A percentile compares a stretch with the other conserved stretches of the same genome.
These are phyloP conservation scores for Chamaecrista fasciculata DNA, from an alignment of 306 rosid genomes.

Conservation along the genomic window DNA sequence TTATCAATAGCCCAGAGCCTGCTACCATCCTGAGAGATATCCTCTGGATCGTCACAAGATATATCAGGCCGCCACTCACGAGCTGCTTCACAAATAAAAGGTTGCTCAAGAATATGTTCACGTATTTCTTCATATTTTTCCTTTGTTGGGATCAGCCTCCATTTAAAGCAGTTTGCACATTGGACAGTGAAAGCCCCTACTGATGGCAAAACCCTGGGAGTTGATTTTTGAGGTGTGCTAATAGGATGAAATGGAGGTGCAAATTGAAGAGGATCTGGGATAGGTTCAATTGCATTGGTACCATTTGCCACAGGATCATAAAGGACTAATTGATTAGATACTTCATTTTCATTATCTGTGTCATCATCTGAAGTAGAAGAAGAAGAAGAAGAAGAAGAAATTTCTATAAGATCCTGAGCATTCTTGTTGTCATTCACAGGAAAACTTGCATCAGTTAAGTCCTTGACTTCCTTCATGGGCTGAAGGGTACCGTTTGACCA, in stretches of 20 bases:
- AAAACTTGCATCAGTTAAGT: slow-evolving; percentile 31
- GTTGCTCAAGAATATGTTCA: slow-evolving; percentile 67
- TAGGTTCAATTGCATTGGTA: slow-evolving; percentile 32
- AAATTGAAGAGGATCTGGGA: slow-evolving; percentile 37
- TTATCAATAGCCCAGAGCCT: slow-evolving; percentile 96
- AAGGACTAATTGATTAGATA: slow-evolving; percentile 69
- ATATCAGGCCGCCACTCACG: slow-evolving; percentile 77
- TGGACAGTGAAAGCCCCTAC: slow-evolving; percentile 86
- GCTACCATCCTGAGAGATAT: slow-evolving; percentile 82
- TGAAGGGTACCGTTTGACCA: slow-evolving; percentile 34
- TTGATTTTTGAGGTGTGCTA: slow-evolving; percentile 23
- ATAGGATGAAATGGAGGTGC: slow-evolving; percentile 24
- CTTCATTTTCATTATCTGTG: neutral
- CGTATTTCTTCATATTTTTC: slow-evolving; percentile 91
- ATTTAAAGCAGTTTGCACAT: slow-evolving; percentile 86
- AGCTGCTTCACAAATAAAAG: slow-evolving; percentile 75
- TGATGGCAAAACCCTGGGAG: slow-evolving; percentile 65
- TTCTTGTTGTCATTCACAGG: slow-evolving; percentile 23
- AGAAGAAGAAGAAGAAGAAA: slow-evolving; percentile 40
- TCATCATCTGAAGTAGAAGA: slow-evolving; percentile 54
- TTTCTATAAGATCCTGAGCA: slow-evolving; percentile 23
- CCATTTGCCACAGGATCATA: slow-evolving; percentile 52
- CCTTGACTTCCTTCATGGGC: slow-evolving; percentile 35
- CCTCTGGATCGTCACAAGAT: slow-evolving; percentile 83
- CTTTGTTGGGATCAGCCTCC: slow-evolving; percentile 92